Evolutionary conservation across 2,329 filamentous ascomycete species (phyloP).

Genomic region (Sclerotinia sclerotiorum): DNA sequence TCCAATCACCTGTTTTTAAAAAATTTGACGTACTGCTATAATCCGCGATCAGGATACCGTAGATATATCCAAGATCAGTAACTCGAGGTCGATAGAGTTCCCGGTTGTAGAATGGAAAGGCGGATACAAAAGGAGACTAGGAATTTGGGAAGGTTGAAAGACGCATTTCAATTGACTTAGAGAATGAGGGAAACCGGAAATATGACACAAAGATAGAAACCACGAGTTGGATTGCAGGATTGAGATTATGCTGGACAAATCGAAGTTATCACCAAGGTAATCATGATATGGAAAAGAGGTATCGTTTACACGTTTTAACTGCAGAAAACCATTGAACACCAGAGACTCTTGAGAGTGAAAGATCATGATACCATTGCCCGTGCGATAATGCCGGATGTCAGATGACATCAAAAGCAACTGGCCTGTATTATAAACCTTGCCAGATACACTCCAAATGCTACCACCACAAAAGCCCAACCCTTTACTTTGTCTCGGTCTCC

Average conservation of each 20-base stretch:
- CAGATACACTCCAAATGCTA: conserved; percentile 41
- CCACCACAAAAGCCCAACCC: conserved; percentile 36
- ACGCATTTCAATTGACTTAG: background rate
- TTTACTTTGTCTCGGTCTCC: conserved; percentile 44
- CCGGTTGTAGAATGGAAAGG: background rate
- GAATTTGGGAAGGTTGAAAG: background rate
- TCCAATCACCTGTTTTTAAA: background rate
- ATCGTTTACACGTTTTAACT: conserved; percentile 23
- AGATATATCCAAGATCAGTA: background rate
- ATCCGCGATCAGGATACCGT: background rate
- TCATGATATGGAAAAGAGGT: conserved; percentile 10
- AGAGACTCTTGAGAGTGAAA: conserved; percentile 26
- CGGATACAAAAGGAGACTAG: background rate
- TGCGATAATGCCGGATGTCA: conserved; percentile 41
- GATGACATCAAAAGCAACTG: conserved; percentile 40
- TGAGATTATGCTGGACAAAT: background rate
- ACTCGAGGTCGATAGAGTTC: too few relatives aligned
- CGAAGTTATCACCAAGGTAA: background rate
- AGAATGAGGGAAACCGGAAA: background rate
- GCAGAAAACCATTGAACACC: conserved; percentile 25
- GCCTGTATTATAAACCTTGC: conserved; percentile 40
- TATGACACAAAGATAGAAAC: background rate
- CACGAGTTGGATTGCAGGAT: background rate
- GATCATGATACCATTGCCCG: conserved; percentile 42
- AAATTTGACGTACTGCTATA: background rate